Evolutionary conservation across 2,329 filamentous ascomycete genomes (phyloP).

Genomic region (Coleophoma eucalyptorum): DNA sequence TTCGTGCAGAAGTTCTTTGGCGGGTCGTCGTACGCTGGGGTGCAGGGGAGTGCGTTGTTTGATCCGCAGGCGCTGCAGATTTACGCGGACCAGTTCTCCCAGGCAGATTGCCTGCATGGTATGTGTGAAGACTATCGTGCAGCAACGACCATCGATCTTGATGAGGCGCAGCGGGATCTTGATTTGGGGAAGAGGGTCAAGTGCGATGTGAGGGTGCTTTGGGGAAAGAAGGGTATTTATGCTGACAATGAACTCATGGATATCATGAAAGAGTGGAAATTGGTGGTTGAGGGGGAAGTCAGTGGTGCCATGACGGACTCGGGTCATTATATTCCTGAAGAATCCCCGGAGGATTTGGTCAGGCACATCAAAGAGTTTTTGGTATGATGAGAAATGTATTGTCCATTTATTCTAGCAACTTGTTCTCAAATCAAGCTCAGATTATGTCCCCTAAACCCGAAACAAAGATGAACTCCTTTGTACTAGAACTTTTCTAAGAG

Average conservation of each 20-base stretch:
- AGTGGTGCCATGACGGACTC: slow-evolving; percentile 39
- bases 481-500: too few relatives aligned
- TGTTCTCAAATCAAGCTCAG: too few relatives aligned
- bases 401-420: too few relatives aligned
- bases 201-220: slow-evolving; percentile 45
- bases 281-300: slow-evolving; percentile 36
- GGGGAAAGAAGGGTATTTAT: slow-evolving; percentile 44
- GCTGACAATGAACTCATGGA: slow-evolving; percentile 40
- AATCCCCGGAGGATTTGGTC: slow-evolving; percentile 42
- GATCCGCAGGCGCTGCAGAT: slow-evolving; percentile 10
- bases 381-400: slow-evolving; percentile 13
- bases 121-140: slow-evolving; percentile 56
- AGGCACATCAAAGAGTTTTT: slow-evolving; percentile 36
- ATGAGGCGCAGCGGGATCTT: slow-evolving; percentile 43
- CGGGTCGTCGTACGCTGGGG: slow-evolving; percentile 28
- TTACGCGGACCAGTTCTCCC: slow-evolving; percentile 19
- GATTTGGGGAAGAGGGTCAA: slow-evolving; percentile 37
- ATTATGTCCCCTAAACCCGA: too few relatives aligned
- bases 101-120: slow-evolving; percentile 38
- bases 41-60: slow-evolving; percentile 25
- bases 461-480: too few relatives aligned
- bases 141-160: slow-evolving; percentile 46
- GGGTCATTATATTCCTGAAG: slow-evolving; percentile 48
- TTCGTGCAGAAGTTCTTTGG: slow-evolving; percentile 34
- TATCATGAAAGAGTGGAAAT: slow-evolving; percentile 45